Evolutionary conservation across 495 filamentous ascomycete species (phyloP).

Genomic region (Penicillium roqueforti): DNA sequence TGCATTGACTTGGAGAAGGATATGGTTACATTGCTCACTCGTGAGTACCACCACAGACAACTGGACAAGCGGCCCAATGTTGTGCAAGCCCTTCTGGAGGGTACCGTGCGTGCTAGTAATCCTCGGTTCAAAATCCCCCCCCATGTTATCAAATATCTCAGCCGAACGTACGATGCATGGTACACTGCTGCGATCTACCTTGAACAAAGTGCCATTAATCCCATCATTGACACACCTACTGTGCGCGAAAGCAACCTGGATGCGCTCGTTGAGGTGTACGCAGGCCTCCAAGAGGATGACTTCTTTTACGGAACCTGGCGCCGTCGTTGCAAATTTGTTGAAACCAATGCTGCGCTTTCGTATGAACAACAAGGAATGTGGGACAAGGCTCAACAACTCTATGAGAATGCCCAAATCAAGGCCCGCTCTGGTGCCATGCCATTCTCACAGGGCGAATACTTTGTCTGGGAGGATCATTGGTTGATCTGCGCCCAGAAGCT

Average conservation of each 20-base stretch:
- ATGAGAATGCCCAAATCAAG: conserved; percentile 95
- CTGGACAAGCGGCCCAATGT: conserved; percentile 94
- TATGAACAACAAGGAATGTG: conserved; percentile 99
- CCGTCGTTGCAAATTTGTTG: conserved; percentile 87
- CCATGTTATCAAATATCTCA: conserved; percentile 90
- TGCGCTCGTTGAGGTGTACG: conserved; percentile 86
- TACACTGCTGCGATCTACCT: conserved; percentile 82
- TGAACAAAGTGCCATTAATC: conserved; percentile 77
- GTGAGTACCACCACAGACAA: conserved; percentile 91
- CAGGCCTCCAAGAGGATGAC: conserved; percentile 86
- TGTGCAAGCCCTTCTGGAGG: conserved; percentile 83
- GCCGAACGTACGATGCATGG: conserved; percentile 90
- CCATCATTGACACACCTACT: conserved; percentile 73
- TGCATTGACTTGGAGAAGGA: conserved; percentile 87
- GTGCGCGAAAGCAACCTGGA: conserved; percentile 93
- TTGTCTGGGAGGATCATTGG: conserved; percentile 99
- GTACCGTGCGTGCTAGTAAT: conserved; percentile 68
- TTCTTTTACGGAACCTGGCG: conserved; percentile 98
- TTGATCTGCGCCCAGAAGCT: conserved; percentile 94
- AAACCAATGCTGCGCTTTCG: conserved; percentile 92
- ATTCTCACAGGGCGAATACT: conserved; percentile 95
- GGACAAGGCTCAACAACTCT: conserved; percentile 95
- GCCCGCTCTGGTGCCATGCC: conserved; percentile 88
- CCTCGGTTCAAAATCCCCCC: conserved; percentile 89
- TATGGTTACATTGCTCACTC: conserved; percentile 78